Evolutionary conservation across 2,329 filamentous ascomycete species (phyloP), one percentile per base, ranked within the genome.

Genomic region (Colletotrichum simmondsii): DNA sequence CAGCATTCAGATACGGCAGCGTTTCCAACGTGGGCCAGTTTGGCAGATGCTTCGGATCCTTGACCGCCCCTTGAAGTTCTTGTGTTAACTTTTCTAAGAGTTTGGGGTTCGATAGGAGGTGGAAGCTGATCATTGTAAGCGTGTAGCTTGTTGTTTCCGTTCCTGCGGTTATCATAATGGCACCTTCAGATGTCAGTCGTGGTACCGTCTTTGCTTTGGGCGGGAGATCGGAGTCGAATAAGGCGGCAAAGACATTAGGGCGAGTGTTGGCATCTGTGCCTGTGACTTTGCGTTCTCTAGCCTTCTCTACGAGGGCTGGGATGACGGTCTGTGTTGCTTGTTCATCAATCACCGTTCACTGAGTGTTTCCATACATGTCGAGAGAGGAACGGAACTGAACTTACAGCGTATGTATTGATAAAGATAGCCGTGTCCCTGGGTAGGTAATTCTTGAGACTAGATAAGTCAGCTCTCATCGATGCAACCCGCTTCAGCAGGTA

Each of bases 111-210:
- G 73, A 71, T 2, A 81, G 74, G 19, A 81, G 68, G 72, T 80
- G 75, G 68, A 77, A 81, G 5, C 75, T 76, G 26, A 76, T 75
- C 16, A 77, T 72, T 0, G 77, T 72, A n/a, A 84, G 64, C 0
- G 64, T 24, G 4, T 26, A 46, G n/a, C 57, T 62, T n/a, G 57
- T 54, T 3, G 57, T 86, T 72, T 86, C 84, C 0, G 81, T 82
- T 0, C 84, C 84, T 1, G 81, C 85, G 2, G 78, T 74, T 0
- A 85, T 62, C 24, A 86, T 72, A 5, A 78, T 75, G 26, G 81
- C 80, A 0, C 80, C 84, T 58, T 87, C 85, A 4, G 84, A 78
- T 11, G 78, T 78, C 1, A 85, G 75, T 1, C 82, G 77, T 14
- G 79, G 76, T 4, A 76, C 69, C 0, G 78, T 80, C 56, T 82